These are phyloP conservation scores for Coelastrella sp. DNA, from an alignment of 139 green algal species.

Conservation along the genomic window DNA sequence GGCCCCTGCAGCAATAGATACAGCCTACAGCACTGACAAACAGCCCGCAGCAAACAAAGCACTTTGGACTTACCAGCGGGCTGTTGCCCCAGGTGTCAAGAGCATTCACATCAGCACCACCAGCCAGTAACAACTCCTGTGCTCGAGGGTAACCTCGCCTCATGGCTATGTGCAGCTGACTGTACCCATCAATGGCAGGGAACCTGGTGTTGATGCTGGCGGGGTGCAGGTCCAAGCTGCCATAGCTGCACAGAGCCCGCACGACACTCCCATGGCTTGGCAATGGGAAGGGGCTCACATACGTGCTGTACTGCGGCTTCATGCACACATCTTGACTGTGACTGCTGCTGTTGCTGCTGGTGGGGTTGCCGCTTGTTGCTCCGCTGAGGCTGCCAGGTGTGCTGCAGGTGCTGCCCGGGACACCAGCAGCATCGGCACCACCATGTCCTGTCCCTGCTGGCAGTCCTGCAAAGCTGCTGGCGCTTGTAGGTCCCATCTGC, in stretches of 20 bases:
- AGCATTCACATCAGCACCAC: conserved; percentile 33
- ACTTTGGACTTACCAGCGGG: background rate
- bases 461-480: conserved; percentile 12
- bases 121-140: conserved; percentile 33
- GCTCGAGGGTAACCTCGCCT: background rate
- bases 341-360: conserved; percentile 12
- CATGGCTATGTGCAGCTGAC: conserved; percentile 38
- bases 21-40: too few species aligned
- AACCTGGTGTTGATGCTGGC: conserved; percentile 42
- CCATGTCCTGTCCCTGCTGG: background rate
- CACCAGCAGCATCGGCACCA: background rate
- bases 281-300: background rate
- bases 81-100: conserved; percentile 22
- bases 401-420: background rate
- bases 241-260: conserved; percentile 27
- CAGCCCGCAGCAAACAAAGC: background rate
- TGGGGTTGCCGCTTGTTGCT: background rate
- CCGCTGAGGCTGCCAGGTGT: background rate
- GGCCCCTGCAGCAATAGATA: too few species aligned
- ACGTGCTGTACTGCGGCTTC: background rate
- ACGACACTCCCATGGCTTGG: conserved; percentile 26
- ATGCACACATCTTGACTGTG: background rate
- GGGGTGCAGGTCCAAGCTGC: conserved; percentile 14
- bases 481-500: background rate
- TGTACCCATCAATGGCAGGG: conserved; percentile 4